A percentile compares a stretch with the other conserved stretches of the same genome.
Conservation (phyloP, 1,284 basidiomycete genomes). For the Mycena sp. region DNA sequence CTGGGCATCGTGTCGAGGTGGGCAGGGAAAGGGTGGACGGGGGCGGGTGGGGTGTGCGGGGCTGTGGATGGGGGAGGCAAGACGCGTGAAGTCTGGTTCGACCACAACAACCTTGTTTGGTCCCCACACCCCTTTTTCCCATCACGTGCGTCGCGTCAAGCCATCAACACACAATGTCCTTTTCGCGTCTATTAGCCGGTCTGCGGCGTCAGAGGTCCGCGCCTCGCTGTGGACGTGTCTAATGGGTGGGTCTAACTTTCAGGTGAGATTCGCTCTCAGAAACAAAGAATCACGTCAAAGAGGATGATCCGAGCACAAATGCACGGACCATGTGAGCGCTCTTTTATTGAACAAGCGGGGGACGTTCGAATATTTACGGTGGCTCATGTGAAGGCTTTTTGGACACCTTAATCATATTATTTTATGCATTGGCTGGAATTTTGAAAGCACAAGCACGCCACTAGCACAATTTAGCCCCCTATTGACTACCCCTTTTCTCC, state of each 20-base stretch:
- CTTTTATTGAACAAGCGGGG: no score
- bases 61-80: constrained; percentile 39
- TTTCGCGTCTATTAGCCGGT: constrained; percentile 9
- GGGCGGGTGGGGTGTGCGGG: constrained; percentile 22
- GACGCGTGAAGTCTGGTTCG: constrained; percentile 44
- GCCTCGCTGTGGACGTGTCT: neutral
- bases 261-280: neutral
- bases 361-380: neutral
- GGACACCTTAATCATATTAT: no score
- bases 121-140: constrained; percentile 38
- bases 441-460: no score
- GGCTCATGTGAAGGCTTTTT: neutral
- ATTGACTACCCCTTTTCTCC: no score
- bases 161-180: neutral
- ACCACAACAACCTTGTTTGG: constrained; percentile 43
- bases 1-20: constrained; percentile 64
- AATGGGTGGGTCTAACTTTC: neutral
- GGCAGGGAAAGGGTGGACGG: neutral
- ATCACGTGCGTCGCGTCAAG: constrained; percentile 45
- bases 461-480: no score
- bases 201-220: rapidly evolving
- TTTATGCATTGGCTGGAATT: no score
- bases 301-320: neutral
- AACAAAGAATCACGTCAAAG: neutral
- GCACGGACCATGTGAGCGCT: constrained; percentile 16